These are phyloP conservation scores for Fomitopsis schrenkii DNA, from an alignment of 1,284 basidiomycete species.

Conservation along the genomic window DNA sequence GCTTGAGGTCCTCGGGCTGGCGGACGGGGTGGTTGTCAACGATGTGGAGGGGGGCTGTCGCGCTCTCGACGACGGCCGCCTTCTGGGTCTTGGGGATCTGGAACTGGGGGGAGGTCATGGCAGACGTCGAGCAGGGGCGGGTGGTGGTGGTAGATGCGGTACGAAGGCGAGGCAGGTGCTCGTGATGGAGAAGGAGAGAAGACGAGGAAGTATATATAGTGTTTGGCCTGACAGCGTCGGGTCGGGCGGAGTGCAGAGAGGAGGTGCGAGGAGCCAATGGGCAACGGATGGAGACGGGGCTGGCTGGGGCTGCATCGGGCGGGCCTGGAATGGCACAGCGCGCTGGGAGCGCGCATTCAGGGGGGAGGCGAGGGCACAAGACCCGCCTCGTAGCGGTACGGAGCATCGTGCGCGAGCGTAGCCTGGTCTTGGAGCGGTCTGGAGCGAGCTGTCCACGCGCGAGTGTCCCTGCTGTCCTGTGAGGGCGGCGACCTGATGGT, in stretches of 20 bases:
- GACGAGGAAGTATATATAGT: background rate
- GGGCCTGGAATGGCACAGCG: background rate
- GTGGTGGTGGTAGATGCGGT: background rate
- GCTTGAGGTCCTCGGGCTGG: conserved; percentile 60
- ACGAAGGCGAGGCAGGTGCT: background rate
- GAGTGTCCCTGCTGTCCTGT: background rate
- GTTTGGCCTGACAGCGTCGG: background rate
- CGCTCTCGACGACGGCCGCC: conserved; percentile 54
- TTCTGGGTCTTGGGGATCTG: conserved; percentile 58
- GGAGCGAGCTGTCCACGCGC: background rate
- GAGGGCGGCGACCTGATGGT: background rate
- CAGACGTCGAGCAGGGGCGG: background rate
- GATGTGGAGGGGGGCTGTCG: conserved; percentile 42
- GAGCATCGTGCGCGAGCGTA: background rate
- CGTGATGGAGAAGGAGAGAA: background rate
- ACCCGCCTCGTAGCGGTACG: background rate
- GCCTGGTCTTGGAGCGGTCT: background rate
- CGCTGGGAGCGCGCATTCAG: background rate
- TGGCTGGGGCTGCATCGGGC: background rate
- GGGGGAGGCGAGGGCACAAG: background rate
- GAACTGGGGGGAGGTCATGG: conserved; percentile 20
- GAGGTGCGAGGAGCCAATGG: background rate
- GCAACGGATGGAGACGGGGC: background rate
- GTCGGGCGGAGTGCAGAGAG: background rate
- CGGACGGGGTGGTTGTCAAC: conserved; percentile 54